These are phyloP conservation scores for Beauveria australis DNA, from an alignment of 2,329 filamentous ascomycete genomes.

Conservation along the genomic window DNA sequence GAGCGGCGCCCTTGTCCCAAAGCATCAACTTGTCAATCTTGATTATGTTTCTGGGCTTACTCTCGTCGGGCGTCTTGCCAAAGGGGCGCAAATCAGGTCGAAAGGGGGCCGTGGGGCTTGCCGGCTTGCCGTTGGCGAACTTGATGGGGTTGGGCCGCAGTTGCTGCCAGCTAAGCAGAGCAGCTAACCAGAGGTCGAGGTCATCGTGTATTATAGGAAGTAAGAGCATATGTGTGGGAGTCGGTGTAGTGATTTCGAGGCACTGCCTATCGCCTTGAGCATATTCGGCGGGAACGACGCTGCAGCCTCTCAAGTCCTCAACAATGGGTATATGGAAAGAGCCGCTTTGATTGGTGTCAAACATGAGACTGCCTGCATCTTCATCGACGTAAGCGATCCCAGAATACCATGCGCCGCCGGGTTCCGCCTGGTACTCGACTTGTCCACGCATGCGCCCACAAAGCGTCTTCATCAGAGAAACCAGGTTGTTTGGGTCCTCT, in stretches of 20 bases:
- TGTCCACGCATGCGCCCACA: constrained; percentile 75
- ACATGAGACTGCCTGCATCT: constrained; percentile 65
- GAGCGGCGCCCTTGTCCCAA: constrained; percentile 70
- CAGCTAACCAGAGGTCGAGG: constrained; percentile 72
- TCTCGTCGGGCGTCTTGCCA: constrained; percentile 23
- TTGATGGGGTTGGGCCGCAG: constrained; percentile 53
- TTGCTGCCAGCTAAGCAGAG: constrained; percentile 74
- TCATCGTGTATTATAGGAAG: constrained; percentile 57
- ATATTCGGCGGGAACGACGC: constrained; percentile 49
- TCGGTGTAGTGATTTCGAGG: constrained; percentile 46
- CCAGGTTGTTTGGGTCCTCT: constrained; percentile 61
- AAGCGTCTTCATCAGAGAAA: constrained; percentile 68
- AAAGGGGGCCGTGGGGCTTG: constrained; percentile 25
- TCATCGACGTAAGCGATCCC: constrained; percentile 76
- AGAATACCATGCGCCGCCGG: constrained; percentile 54
- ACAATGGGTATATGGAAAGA: constrained; percentile 59
- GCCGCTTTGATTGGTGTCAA: constrained; percentile 60
- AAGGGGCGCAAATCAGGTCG: constrained; percentile 37
- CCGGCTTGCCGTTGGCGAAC: constrained; percentile 35
- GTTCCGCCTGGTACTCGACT: constrained; percentile 60
- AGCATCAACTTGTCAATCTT: constrained; percentile 88
- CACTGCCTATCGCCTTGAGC: constrained; percentile 37
- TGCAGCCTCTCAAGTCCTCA: constrained; percentile 67
- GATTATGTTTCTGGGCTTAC: constrained; percentile 61
- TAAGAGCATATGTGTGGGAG: constrained; percentile 54